These are phyloP conservation scores for Eremochloa ophiuroides DNA, from an alignment of 176 grass and related monocot species.

Conservation along the genomic window DNA sequence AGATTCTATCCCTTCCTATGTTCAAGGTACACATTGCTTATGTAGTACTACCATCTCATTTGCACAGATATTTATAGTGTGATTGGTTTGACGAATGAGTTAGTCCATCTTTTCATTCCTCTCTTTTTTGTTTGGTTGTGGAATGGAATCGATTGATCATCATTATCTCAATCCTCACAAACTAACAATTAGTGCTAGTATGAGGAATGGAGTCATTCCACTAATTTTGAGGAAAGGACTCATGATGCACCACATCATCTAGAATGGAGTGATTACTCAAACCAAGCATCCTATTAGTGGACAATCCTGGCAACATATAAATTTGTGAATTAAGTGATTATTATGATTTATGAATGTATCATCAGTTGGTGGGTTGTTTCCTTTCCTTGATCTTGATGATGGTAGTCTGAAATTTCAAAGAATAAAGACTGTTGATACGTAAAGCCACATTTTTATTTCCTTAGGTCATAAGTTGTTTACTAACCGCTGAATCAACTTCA, in stretches of 20 bases:
- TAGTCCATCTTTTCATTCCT: background rate
- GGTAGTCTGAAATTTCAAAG: background rate
- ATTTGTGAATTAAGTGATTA: background rate
- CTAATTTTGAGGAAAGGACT: background rate
- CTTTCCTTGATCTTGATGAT: background rate
- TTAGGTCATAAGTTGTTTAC: background rate
- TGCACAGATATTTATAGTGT: background rate
- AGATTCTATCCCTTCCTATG: slow-evolving; percentile 95
- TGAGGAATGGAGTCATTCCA: background rate
- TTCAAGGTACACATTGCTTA: slow-evolving; percentile 63
- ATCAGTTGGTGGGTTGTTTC: slow-evolving; percentile 1
- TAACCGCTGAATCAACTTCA: background rate
- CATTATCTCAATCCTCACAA: background rate
- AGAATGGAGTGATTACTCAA: background rate
- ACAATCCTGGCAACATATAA: background rate
- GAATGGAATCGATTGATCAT: background rate
- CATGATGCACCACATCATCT: background rate
- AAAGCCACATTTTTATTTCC: background rate
- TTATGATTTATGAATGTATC: slow-evolving; percentile 20
- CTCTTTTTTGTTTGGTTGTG: background rate
- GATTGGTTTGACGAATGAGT: background rate
- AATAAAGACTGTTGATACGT: background rate
- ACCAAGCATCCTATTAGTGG: background rate
- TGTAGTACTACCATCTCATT: background rate
- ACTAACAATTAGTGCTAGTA: background rate